These are phyloP conservation scores for Cairneyella variabilis DNA, from an alignment of 495 filamentous ascomycete genomes.

Conservation along the genomic window DNA sequence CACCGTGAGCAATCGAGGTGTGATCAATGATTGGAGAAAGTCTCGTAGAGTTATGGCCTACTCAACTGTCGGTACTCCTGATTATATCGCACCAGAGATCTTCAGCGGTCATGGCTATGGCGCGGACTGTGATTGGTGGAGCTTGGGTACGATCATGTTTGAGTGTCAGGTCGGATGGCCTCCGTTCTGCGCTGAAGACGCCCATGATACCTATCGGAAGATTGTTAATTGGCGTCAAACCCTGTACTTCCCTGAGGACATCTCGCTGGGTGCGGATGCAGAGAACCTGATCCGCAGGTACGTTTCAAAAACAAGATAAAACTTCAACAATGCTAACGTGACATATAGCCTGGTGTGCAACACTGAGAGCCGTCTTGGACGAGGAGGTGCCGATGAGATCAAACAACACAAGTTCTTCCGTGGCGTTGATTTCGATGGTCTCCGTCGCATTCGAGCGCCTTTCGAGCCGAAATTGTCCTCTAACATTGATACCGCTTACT, in stretches of 20 bases:
- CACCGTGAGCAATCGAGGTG: slow-evolving; percentile 92
- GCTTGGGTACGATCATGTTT: slow-evolving; percentile 98
- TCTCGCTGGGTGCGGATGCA: slow-evolving; percentile 79
- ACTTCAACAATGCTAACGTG: background rate
- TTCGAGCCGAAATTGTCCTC: slow-evolving; percentile 91
- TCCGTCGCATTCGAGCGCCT: slow-evolving; percentile 88
- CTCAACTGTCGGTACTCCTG: slow-evolving; percentile 95
- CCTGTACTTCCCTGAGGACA: slow-evolving; percentile 94
- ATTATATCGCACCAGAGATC: slow-evolving; percentile 98
- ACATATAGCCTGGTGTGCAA: slow-evolving; percentile 86
- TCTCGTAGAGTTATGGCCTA: slow-evolving; percentile 94
- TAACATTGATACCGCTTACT: slow-evolving; percentile 95
- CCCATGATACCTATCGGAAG: slow-evolving; percentile 96
- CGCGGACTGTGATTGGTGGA: slow-evolving; percentile 99
- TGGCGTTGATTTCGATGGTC: slow-evolving; percentile 86
- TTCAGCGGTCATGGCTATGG: slow-evolving; percentile 95
- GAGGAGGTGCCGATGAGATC: slow-evolving; percentile 80
- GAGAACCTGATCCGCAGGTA: slow-evolving; percentile 85
- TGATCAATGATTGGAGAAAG: slow-evolving; percentile 98
- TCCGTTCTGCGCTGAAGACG: slow-evolving; percentile 97
- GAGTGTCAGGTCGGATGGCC: slow-evolving; percentile 99
- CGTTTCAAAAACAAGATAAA: slow-evolving; percentile 19
- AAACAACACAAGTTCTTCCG: slow-evolving; percentile 94
- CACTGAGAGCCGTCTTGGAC: slow-evolving; percentile 82
- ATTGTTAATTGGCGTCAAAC: slow-evolving; percentile 97